phyloP scores from a whole-genome alignment of 768 basidiomycete species.

The Mycena pura region DNA sequence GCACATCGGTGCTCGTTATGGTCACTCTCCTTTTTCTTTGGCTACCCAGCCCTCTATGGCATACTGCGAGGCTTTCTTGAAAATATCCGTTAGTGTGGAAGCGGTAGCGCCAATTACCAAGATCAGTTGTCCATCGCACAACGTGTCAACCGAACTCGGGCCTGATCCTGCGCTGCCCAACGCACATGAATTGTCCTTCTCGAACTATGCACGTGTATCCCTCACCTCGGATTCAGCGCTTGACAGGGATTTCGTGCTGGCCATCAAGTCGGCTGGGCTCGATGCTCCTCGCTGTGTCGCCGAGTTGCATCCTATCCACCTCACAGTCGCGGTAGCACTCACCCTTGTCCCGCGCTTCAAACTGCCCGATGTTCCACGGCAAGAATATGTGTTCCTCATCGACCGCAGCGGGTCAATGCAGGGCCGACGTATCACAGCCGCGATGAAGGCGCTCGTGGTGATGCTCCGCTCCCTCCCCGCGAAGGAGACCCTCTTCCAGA shows the following conservation, averaged over 20 bases:
- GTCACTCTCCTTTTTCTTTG: not conserved
- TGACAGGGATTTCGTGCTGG: constrained; percentile 47
- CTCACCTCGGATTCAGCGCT: constrained; percentile 26
- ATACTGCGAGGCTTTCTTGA: not conserved
- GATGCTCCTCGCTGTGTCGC: constrained; percentile 53
- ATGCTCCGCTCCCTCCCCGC: constrained; percentile 47
- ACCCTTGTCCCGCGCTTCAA: constrained; percentile 51
- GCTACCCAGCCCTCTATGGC: no score
- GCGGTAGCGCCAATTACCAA: constrained; percentile 12
- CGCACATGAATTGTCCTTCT: constrained; percentile 12
- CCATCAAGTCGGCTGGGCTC: constrained; percentile 44
- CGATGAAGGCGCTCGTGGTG: constrained; percentile 44
- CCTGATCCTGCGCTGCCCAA: constrained; percentile 18
- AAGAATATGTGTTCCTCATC: constrained; percentile 55
- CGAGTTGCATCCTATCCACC: constrained; percentile 31
- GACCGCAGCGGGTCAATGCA: constrained; percentile 53
- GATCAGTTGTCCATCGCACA: constrained; percentile 17
- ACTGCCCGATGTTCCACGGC: constrained; percentile 39
- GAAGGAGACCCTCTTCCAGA: constrained; percentile 45
- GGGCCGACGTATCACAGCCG: constrained; percentile 37
- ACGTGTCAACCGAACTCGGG: constrained; percentile 21
- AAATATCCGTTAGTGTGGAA: constrained; percentile 1
- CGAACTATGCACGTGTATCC: constrained; percentile 11
- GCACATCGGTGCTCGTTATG: constrained; percentile 15
- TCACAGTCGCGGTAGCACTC: constrained; percentile 44